Evolutionary conservation across 768 basidiomycete genomes (phyloP), one percentile per base, ranked within the genome.

Genomic region (Termitomyces sp.): DNA sequence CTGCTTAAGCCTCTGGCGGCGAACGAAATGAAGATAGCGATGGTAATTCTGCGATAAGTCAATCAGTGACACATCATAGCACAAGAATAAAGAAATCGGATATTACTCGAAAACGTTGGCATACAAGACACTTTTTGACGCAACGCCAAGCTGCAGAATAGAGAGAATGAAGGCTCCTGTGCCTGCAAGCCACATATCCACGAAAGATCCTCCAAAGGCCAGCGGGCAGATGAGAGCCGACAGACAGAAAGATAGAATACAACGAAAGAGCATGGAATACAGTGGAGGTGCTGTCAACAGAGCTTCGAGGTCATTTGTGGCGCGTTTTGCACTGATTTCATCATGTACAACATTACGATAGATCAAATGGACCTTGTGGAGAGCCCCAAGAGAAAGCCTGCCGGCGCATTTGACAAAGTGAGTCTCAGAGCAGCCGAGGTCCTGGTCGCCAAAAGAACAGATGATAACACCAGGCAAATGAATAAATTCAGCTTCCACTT

Each of bases 291-390:
- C 79, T 20, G 78, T 74, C 50, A 95, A 70, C n/a, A 95, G 72
- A 1, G 73, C 73, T 16, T 86, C 79, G 18, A 95, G 77, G 47
- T 83, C 79, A 32, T 78, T 78, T 7, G 84, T 82, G 1, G 90
- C 95, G 54, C 82, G 79, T 59, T 85, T 86, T 4, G 93, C 95
- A 54, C 89, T 89, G 67, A 93, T 85, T 73, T 93, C 91, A 67
- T 97, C 95, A 71, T 97, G 95, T 7, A 97, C 86, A 56, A 98
- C 95, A 20, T 79, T 71, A 56, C 93, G 88, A 72, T 97, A 98
- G 59, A 95, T 79, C 42, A 84, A 69, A 69, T 97, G 94, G 2
- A 95, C 89, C 33, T 86, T 82, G 65, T 95, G 91, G 14, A 98
- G 81, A 61, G 83, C 85, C 27, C 94, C 94, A 16, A 98, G 84